Base-by-base conservation (phyloP, 1,139 yeast genomes). In the Candida sanyaensis region DNA sequence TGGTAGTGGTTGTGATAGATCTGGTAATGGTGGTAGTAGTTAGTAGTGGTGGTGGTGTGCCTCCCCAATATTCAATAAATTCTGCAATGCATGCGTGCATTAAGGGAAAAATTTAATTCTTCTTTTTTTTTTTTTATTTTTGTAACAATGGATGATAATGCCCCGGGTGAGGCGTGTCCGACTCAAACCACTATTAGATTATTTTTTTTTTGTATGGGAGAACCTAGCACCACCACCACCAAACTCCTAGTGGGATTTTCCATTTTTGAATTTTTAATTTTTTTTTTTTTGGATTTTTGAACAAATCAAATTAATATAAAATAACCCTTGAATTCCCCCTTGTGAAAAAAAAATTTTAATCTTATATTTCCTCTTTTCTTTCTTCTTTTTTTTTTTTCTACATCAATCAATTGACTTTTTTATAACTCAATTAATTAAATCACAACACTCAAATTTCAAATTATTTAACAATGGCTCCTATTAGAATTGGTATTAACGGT, bases 401-500 rank as follows among this genome's bases (percentile, higher is more conserved):
- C 28, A 30, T 34, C 30, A 31, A 43, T 37, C 49, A 49, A 43
- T 50, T 50, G 50, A 48, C 21, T 47, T 36, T 17, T 32, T 47
- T 43, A 43, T n/a, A 41, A 44, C 45, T 37, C 41, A 37, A 37
- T 37, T 37, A 41, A 49, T 39, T 37, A 39, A 39, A 29, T 26
- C 30, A 37, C 34, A 46, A 21, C 29, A 45, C 28, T 32, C 29
- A 46, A n/a, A n/a, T n/a, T n/a, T n/a, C n/a, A n/a, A 21, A 50
- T 21, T 26, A 34, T 33, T 29, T 33, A 29, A 60, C 50, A 58
- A 67, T 67, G 72, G 71, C 71, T 65, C 17, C 39, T 23, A 65
- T 77, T 62, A 73, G 67, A 54, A 77, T 86, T 71, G 93, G 93
- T 79, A 87, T 86, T 72, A 86, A 86, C 85, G 93, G 93, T 67